Percentiles rank a stretch among this genome's conserved stretches.
phyloP scores from a whole-genome alignment of 2,329 filamentous ascomycete species.

The Sarocladiaceae sp. region DNA sequence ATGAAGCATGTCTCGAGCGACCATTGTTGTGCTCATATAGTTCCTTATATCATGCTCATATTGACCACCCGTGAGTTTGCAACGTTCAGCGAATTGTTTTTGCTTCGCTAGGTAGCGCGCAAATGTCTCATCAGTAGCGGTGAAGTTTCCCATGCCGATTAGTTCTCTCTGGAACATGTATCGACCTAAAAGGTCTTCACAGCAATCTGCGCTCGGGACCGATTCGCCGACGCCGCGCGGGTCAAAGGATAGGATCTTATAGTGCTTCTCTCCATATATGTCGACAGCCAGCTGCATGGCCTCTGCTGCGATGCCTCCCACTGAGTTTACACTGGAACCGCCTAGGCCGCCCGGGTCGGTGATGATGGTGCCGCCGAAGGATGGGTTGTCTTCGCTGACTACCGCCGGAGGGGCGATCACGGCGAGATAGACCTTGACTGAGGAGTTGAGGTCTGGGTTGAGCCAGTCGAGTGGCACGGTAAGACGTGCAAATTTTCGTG shows the following conservation, averaged over 20 bases:
- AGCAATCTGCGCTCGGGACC: constrained; percentile 35
- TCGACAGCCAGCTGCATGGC: constrained; percentile 16
- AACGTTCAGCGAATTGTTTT: not conserved
- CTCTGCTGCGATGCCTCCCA: constrained; percentile 16
- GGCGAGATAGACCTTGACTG: constrained; percentile 32
- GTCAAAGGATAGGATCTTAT: constrained; percentile 40
- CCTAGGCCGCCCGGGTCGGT: constrained; percentile 42
- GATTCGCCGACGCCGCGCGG: constrained; percentile 36
- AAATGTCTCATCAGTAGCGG: not conserved
- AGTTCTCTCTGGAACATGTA: constrained; percentile 23
- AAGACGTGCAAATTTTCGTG: constrained; percentile 36
- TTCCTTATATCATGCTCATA: not conserved
- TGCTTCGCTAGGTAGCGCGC: not conserved
- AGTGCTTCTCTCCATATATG: constrained; percentile 29
- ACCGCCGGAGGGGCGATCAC: constrained; percentile 34
- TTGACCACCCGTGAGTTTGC: not conserved
- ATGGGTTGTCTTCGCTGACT: constrained; percentile 30
- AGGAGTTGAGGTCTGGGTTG: constrained; percentile 17
- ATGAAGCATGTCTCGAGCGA: constrained; percentile 39
- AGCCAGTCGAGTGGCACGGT: constrained; percentile 39
- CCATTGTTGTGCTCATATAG: constrained; percentile 30
- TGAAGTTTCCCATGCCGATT: not conserved
- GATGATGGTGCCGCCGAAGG: constrained; percentile 39
- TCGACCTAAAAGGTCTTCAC: constrained; percentile 24
- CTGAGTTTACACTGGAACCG: constrained; percentile 29